Percentiles rank a stretch among this genome's conserved stretches.
These are phyloP conservation scores for Ceratobasidium sp. DNA, from an alignment of 1,284 basidiomycete species.

Conservation along the genomic window DNA sequence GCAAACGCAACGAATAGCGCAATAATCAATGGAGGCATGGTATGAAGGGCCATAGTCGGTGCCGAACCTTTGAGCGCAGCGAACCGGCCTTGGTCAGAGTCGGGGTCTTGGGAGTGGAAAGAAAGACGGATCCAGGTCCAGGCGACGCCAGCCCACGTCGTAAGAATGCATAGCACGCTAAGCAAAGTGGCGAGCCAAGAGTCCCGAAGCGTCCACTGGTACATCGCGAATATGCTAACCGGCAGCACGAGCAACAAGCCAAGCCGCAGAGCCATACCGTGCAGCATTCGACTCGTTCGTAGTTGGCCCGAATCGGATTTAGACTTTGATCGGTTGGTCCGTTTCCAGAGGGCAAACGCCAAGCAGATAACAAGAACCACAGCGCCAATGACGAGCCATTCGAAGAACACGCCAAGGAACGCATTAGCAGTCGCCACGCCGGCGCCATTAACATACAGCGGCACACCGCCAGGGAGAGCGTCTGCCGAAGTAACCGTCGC, in stretches of 20 bases:
- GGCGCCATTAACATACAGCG: slow-evolving; percentile 81
- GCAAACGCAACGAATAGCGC: slow-evolving; percentile 82
- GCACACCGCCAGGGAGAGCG: slow-evolving; percentile 80
- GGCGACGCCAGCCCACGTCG: slow-evolving; percentile 55
- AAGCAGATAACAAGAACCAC: slow-evolving; percentile 66
- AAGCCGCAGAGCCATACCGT: slow-evolving; percentile 57
- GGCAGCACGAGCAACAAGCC: slow-evolving; percentile 75
- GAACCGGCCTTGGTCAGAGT: slow-evolving; percentile 57
- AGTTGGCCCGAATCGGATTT: background rate
- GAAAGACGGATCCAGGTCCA: slow-evolving; percentile 64
- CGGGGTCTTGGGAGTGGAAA: slow-evolving; percentile 61
- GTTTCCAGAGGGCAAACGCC: background rate
- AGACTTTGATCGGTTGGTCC: no score
- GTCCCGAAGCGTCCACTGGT: slow-evolving; percentile 89
- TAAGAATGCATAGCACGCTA: slow-evolving; percentile 63
- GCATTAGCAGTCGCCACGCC: slow-evolving; percentile 84
- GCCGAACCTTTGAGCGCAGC: slow-evolving; percentile 62
- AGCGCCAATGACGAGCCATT: slow-evolving; percentile 73
- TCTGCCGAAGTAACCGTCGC: slow-evolving; percentile 74
- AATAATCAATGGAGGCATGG: slow-evolving; percentile 69
- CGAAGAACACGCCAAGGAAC: slow-evolving; percentile 85
- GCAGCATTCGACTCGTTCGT: background rate
- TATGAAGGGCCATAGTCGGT: slow-evolving; percentile 55
- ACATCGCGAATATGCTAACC: slow-evolving; percentile 81
- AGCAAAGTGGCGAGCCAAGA: slow-evolving; percentile 82